Percentiles rank a stretch among this genome's conserved stretches.
phyloP scores from a whole-genome alignment of 2,329 filamentous ascomycete species.

The Akanthomyces lecanii region DNA sequence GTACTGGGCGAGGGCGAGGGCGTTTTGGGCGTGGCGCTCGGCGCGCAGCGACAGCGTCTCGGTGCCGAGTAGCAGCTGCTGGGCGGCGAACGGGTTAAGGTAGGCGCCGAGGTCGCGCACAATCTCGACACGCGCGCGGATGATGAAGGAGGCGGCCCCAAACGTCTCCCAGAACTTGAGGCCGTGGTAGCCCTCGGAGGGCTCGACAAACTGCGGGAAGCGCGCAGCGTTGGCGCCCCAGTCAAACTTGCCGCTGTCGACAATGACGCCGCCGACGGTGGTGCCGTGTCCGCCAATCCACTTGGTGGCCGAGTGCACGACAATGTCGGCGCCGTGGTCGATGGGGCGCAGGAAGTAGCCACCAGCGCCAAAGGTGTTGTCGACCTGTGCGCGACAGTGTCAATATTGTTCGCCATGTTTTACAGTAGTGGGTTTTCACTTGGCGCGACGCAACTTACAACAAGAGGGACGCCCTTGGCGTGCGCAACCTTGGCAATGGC shows the following conservation, averaged over 20 bases:
- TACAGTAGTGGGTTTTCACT: too few relatives aligned
- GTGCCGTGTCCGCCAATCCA: constrained; percentile 97
- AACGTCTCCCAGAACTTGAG: constrained; percentile 95
- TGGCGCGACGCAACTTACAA: constrained; percentile 39
- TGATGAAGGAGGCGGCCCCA: constrained; percentile 74
- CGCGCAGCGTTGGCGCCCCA: constrained; percentile 80
- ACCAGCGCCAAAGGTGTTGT: constrained; percentile 94
- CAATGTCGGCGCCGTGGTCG: constrained; percentile 86
- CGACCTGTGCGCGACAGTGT: constrained; percentile 49
- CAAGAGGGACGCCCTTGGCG: constrained; percentile 60
- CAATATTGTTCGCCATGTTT: neutral
- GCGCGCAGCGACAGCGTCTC: constrained; percentile 86
- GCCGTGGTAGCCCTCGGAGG: constrained; percentile 83
- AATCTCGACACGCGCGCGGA: constrained; percentile 83
- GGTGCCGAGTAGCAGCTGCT: constrained; percentile 82
- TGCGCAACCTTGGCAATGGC: constrained; percentile 78
- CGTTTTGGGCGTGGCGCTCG: constrained; percentile 83
- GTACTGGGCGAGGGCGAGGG: constrained; percentile 74
- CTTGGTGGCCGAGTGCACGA: constrained; percentile 92
- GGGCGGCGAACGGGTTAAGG: constrained; percentile 86
- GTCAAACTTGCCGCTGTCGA: constrained; percentile 89
- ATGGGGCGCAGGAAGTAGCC: constrained; percentile 86
- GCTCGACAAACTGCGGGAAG: constrained; percentile 92
- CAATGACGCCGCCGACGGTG: constrained; percentile 79
- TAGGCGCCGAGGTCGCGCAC: constrained; percentile 79